Percentiles rank a stretch among this genome's conserved stretches.
Evolutionary conservation across 805 yeast genomes (phyloP).

Genomic region (Candida ficus): DNA sequence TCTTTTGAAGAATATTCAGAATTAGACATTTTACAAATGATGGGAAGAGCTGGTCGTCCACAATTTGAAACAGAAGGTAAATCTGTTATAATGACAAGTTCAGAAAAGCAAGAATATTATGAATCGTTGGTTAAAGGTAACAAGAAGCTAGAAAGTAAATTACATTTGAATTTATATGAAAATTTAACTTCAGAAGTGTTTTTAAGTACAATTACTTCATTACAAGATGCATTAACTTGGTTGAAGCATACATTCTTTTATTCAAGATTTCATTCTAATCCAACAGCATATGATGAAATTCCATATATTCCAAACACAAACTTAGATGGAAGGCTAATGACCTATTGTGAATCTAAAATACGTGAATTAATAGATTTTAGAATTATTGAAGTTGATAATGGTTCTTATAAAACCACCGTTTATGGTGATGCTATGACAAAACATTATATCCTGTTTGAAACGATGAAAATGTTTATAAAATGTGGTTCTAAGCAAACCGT

Average conservation of each 20-base stretch:
- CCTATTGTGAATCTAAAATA: conserved; percentile 31
- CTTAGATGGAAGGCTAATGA: conserved; percentile 28
- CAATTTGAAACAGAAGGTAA: conserved; percentile 46
- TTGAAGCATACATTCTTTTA: conserved; percentile 45
- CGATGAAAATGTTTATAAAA: conserved; percentile 34
- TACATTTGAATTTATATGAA: conserved; percentile 36
- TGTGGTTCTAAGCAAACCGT: conserved; percentile 13
- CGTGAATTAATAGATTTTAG: conserved; percentile 27
- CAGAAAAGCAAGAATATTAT: conserved; percentile 31
- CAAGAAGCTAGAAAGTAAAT: conserved; percentile 42
- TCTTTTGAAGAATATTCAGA: conserved; percentile 49
- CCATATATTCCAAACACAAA: conserved; percentile 17
- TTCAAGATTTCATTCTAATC: conserved; percentile 36
- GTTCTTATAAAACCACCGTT: conserved; percentile 28
- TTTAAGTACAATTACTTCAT: conserved; percentile 33
- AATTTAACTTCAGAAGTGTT: conserved; percentile 41
- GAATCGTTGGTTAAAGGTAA: conserved; percentile 37
- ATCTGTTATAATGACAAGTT: conserved; percentile 44
- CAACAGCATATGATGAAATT: conserved; percentile 34
- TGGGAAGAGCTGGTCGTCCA: conserved; percentile 63
- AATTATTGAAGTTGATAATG: conserved; percentile 24
- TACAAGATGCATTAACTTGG: conserved; percentile 41
- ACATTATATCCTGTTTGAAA: conserved; percentile 40
- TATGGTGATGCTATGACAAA: conserved; percentile 46
- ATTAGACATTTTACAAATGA: conserved; percentile 55